Percentiles rank a stretch among this genome's conserved stretches.
phyloP scores from a whole-genome alignment of 2,329 filamentous ascomycete species.

The Pseudocercospora crystallina region DNA sequence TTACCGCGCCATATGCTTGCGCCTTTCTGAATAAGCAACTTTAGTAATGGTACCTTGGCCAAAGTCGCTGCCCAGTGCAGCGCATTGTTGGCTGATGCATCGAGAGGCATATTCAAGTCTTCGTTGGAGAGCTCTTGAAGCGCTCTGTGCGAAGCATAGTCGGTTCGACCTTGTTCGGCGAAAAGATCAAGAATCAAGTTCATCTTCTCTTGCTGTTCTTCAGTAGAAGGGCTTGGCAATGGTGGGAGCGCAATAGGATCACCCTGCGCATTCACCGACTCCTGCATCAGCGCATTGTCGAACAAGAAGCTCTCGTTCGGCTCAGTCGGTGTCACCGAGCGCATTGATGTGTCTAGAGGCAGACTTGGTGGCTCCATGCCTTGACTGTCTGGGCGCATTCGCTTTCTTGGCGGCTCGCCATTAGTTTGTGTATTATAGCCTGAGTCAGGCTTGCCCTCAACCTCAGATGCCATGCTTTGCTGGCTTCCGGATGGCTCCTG shows the following conservation, averaged over 20 bases:
- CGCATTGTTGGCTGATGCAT: constrained; percentile 83
- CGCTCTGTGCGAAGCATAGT: constrained; percentile 73
- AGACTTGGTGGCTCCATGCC: constrained; percentile 32
- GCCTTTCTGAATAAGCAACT: constrained; percentile 77
- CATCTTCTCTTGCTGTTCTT: constrained; percentile 76
- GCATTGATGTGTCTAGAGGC: constrained; percentile 58
- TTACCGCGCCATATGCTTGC: constrained; percentile 89
- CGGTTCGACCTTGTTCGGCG: constrained; percentile 59
- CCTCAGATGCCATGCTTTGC: constrained; percentile 61
- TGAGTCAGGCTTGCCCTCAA: constrained; percentile 58
- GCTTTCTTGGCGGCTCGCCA: constrained; percentile 77
- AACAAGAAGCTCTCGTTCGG: constrained; percentile 78
- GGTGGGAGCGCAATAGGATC: constrained; percentile 64
- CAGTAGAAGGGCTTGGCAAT: constrained; percentile 57
- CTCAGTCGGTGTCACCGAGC: constrained; percentile 69
- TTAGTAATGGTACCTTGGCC: constrained; percentile 77
- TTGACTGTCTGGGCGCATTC: constrained; percentile 54
- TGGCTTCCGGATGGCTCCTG: constrained; percentile 74
- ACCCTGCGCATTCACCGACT: constrained; percentile 48
- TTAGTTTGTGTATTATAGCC: constrained; percentile 63
- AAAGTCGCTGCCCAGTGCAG: constrained; percentile 96
- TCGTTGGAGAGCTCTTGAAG: constrained; percentile 72
- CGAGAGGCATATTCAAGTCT: constrained; percentile 90
- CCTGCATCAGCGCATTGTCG: constrained; percentile 40
- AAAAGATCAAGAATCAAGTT: constrained; percentile 77